Evolutionary conservation across 139 green algal genomes (phyloP).

Genomic region (Zygnema cylindricum): DNA sequence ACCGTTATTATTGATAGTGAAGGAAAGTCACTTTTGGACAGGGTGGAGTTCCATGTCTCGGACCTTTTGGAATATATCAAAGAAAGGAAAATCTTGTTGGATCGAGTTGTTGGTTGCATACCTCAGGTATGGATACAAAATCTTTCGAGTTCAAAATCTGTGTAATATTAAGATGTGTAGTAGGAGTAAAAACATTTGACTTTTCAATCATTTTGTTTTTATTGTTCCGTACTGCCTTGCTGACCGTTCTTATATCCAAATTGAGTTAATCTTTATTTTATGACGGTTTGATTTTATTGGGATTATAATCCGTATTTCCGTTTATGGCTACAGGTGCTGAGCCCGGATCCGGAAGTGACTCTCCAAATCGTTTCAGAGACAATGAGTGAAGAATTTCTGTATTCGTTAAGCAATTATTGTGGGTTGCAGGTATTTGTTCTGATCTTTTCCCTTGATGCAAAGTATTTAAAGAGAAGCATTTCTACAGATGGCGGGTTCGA

Average conservation of each 20-base stretch:
- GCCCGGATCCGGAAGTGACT: constrained; percentile 47
- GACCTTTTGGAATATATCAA: constrained; percentile 41
- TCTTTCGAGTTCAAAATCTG: too few species aligned
- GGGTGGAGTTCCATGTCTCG: constrained; percentile 59
- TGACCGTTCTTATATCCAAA: too few species aligned
- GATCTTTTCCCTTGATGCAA: background rate
- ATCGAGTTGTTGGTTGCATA: constrained; percentile 58
- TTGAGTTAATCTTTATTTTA: too few species aligned
- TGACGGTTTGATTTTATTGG: too few species aligned
- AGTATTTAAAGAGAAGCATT: too few species aligned
- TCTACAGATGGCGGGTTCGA: too few species aligned
- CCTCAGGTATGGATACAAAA: constrained; percentile 59
- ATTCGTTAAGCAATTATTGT: constrained; percentile 61
- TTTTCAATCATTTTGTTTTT: too few species aligned
- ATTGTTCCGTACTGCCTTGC: too few species aligned
- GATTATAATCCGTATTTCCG: too few species aligned
- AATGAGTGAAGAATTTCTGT: constrained; percentile 58
- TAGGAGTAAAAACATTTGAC: too few species aligned
- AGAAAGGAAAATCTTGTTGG: constrained; percentile 33
- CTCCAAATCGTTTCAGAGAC: constrained; percentile 50
- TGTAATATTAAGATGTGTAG: too few species aligned
- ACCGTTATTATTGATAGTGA: background rate
- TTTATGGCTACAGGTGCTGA: constrained; percentile 48
- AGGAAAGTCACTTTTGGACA: constrained; percentile 45
- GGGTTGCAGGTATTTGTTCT: constrained; percentile 31